Evolutionary conservation across 1,284 basidiomycete species (phyloP).

Genomic region (Sporisorium exsertum): DNA sequence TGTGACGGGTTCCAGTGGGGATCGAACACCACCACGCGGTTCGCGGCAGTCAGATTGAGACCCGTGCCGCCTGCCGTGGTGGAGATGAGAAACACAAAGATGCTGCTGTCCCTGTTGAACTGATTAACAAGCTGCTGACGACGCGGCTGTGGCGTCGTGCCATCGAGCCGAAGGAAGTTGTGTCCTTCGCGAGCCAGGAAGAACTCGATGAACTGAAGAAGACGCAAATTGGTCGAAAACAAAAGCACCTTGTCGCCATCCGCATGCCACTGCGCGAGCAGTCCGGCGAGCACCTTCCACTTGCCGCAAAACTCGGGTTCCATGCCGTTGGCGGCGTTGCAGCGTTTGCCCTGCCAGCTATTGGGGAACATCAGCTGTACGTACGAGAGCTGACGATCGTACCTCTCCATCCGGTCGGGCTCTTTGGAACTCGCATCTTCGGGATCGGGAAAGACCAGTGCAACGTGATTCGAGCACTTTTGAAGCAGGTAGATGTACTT

Average conservation of each 20-base stretch:
- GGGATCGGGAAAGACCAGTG: slow-evolving; percentile 80
- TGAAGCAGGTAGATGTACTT: slow-evolving; percentile 81
- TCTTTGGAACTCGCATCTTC: slow-evolving; percentile 34
- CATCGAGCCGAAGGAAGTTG: slow-evolving; percentile 79
- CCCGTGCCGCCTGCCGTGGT: slow-evolving; percentile 82
- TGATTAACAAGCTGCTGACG: slow-evolving; percentile 77
- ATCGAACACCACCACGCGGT: slow-evolving; percentile 89
- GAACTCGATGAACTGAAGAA: slow-evolving; percentile 82
- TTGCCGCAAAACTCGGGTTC: slow-evolving; percentile 79
- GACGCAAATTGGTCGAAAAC: slow-evolving; percentile 87
- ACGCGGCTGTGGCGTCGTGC: slow-evolving; percentile 71
- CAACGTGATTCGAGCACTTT: slow-evolving; percentile 86
- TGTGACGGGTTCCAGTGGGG: slow-evolving; percentile 83
- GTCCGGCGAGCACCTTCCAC: slow-evolving; percentile 80
- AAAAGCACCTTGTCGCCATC: slow-evolving; percentile 72
- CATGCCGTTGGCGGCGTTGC: slow-evolving; percentile 51
- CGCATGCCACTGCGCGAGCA: slow-evolving; percentile 74
- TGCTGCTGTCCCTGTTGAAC: slow-evolving; percentile 80
- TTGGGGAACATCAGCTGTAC: slow-evolving; percentile 65
- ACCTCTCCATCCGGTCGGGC: slow-evolving; percentile 48
- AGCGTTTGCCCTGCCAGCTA: slow-evolving; percentile 50
- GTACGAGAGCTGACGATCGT: slow-evolving; percentile 58
- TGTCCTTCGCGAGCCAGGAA: slow-evolving; percentile 77
- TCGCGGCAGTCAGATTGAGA: slow-evolving; percentile 87
- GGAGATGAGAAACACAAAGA: slow-evolving; percentile 85